Evolutionary conservation across 75 land plant genomes (phyloP), one percentile per base, ranked within the genome.

Genomic region (Cupressus sempervirens): DNA sequence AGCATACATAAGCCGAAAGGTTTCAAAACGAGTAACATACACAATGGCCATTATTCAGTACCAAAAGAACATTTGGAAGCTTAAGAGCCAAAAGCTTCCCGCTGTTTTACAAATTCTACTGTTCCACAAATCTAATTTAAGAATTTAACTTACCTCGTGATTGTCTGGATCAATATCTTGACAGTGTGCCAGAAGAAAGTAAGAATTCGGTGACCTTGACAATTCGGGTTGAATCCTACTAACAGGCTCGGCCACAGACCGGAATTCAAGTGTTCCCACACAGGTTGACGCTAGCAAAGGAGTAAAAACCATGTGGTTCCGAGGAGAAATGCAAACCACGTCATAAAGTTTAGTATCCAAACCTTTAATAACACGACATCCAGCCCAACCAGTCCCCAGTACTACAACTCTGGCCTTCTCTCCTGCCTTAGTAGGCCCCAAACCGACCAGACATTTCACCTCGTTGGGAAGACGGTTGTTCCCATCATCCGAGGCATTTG

Each of bases 261-360:
- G 87, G 87, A 97, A 97, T 85, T 97, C 99, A 10, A 97, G 95
- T 0, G 98, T 97, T 5, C 99, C 99, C 38, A 97, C 99, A 80
- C 99, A 97, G 13, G 98, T 97, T 82, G 98, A 96, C 20, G 98
- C 99, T 73, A 97, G 84, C 75, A 97, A 88, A 18, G 99, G 99
- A 14, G 99, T 97, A 91, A 97, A 96, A 15, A 97, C 99, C 99
- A 97, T 97, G 90, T 98, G 99, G 81, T 98, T 98, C 80, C 99
- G 83, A 1, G 99, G 99, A 1, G 99, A 98, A 43, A 98, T 90
- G 88, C 98, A 96, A 50, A 96, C 95, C 35, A 98, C 89, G 80
- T 96, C 99, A 87, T 91, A 97, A 4, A 91, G 0, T 5, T 76
- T 56, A 45, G 98, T 91, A 87, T 97, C 92, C 54, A 97, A 40